These are phyloP conservation scores for Epichloe coenophiala DNA, from an alignment of 2,329 filamentous ascomycete genomes.

Conservation along the genomic window DNA sequence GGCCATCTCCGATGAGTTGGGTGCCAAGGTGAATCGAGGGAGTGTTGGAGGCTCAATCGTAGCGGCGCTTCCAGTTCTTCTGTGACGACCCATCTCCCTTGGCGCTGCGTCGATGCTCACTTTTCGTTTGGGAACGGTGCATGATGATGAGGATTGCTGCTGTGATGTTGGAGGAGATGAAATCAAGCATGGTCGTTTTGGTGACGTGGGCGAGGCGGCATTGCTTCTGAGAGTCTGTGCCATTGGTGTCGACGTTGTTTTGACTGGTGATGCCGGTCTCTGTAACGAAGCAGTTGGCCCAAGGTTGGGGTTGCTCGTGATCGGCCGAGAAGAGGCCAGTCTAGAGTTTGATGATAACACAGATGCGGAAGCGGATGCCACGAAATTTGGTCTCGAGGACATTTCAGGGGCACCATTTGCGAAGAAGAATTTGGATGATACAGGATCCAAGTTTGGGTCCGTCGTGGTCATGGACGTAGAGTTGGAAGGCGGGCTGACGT, in stretches of 20 bases:
- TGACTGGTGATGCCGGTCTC: conserved; percentile 39
- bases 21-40: conserved; percentile 20
- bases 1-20: conserved; percentile 18
- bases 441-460: conserved; percentile 22
- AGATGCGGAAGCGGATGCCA: conserved; percentile 29
- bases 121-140: conserved; percentile 19
- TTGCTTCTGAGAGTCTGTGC: conserved; percentile 9
- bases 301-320: conserved; percentile 17
- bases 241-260: conserved; percentile 17
- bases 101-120: conserved; percentile 30
- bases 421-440: conserved; percentile 59
- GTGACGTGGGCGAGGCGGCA: conserved; percentile 11
- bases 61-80: conserved; percentile 26
- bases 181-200: conserved; percentile 16
- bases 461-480: conserved; percentile 21
- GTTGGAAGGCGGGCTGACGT: conserved; percentile 16
- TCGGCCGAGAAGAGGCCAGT: conserved; percentile 26
- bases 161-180: conserved; percentile 24
- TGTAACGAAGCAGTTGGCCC: conserved; percentile 13
- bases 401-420: conserved; percentile 50
- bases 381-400: conserved; percentile 20
- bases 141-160: conserved; percentile 10
- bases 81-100: conserved; percentile 19
- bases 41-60: conserved; percentile 23
- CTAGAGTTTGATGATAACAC: conserved; percentile 32